These are phyloP conservation scores for Ascochyta clinopodiicola DNA, from an alignment of 2,329 filamentous ascomycete species.

Conservation along the genomic window DNA sequence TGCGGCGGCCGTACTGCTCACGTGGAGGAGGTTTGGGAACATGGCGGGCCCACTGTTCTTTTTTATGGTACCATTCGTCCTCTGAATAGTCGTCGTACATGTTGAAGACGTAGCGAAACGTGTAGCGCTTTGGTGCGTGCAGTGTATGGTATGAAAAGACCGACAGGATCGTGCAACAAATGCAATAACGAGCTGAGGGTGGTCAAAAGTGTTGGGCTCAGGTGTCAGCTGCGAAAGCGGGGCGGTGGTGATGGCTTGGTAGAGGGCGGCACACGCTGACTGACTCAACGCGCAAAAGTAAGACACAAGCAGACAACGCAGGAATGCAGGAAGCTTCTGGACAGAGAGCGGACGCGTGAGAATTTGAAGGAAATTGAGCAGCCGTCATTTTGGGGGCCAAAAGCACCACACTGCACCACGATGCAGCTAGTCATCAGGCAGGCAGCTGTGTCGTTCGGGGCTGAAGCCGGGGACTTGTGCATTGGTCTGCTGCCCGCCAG, in stretches of 20 bases:
- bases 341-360: conserved; percentile 26
- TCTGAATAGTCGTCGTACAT: conserved; percentile 39
- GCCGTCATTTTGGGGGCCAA: conserved; percentile 31
- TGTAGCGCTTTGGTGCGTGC: neutral
- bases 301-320: conserved; percentile 22
- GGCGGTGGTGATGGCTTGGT: conserved; percentile 21
- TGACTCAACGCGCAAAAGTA: conserved; percentile 26
- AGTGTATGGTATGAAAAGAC: neutral
- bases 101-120: conserved; percentile 1
- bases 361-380: conserved; percentile 29
- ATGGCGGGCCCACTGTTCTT: conserved; percentile 42
- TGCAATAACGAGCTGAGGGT: conserved; percentile 16
- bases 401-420: conserved; percentile 25
- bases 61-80: conserved; percentile 39
- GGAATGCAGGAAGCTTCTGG: conserved; percentile 19
- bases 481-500: conserved; percentile 31
- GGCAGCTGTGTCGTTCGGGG: conserved; percentile 24
- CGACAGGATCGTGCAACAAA: neutral
- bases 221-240: conserved; percentile 26
- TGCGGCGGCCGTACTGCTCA: conserved; percentile 31
- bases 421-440: conserved; percentile 43
- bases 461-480: conserved; percentile 26
- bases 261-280: conserved; percentile 31
- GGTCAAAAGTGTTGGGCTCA: conserved; percentile 21
- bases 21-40: conserved; percentile 27